These are phyloP conservation scores for Sclerotinia minor DNA, from an alignment of 2,329 filamentous ascomycete species.

Conservation along the genomic window DNA sequence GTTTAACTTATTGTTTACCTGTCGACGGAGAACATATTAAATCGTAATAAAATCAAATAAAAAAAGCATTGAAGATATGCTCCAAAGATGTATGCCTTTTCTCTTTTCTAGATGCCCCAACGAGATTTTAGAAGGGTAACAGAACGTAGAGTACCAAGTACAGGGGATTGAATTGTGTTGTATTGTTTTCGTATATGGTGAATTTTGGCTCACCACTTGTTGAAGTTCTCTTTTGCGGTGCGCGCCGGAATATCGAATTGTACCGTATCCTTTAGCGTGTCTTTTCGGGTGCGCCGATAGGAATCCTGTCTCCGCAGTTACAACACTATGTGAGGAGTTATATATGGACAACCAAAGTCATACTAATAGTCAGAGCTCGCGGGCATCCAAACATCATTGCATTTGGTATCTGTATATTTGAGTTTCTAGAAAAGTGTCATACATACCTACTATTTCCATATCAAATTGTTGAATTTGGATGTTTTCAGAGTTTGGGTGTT, in stretches of 20 bases:
- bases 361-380: too few species aligned
- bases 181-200: conserved; percentile 3
- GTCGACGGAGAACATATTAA: conserved; percentile 19
- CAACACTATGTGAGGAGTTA: background rate
- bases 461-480: background rate
- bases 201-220: conserved; percentile 2
- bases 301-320: conserved; percentile 12
- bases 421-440: background rate
- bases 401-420: background rate
- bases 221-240: conserved; percentile 15
- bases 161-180: background rate
- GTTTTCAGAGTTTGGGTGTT: background rate
- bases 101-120: background rate
- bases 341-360: background rate
- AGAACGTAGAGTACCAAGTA: background rate
- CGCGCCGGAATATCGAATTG: conserved; percentile 17
- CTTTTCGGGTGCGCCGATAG: conserved; percentile 20
- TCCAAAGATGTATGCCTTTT: background rate
- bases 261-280: conserved; percentile 21
- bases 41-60: background rate
- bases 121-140: background rate
- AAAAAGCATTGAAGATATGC: conserved; percentile 4
- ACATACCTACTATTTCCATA: background rate
- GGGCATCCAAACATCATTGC: background rate
- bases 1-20: conserved; percentile 19